phyloP scores from a whole-genome alignment of 1,139 yeast species.

The Candida sanyaensis region DNA sequence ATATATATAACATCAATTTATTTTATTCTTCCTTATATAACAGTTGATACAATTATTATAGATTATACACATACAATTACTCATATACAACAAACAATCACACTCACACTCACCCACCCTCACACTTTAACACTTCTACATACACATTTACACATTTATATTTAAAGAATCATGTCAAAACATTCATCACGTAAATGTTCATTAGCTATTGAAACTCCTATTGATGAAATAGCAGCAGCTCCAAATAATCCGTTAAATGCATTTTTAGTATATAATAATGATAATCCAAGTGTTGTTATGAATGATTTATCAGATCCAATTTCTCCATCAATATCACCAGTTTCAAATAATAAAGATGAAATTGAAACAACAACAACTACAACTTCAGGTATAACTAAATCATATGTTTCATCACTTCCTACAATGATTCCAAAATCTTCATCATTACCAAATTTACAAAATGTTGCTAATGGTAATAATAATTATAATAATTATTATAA shows the following conservation, averaged over 20 bases:
- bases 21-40: not conserved
- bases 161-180: not conserved
- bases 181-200: conserved; percentile 19
- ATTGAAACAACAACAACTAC: no score
- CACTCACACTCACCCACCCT: no score
- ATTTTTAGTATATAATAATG: conserved; percentile 20
- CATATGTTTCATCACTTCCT: not conserved
- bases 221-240: conserved; percentile 9
- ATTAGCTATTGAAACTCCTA: conserved; percentile 23
- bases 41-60: no score
- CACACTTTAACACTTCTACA: no score
- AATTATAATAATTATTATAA: no score
- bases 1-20: not conserved
- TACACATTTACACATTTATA: no score
- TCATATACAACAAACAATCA: not conserved
- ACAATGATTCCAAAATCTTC: conserved; percentile 1
- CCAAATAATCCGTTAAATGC: conserved; percentile 28
- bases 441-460: conserved; percentile 15
- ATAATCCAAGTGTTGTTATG: not conserved
- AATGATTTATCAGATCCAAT: not conserved
- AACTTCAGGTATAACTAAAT: no score
- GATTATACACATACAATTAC: no score
- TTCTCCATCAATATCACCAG: conserved; percentile 1
- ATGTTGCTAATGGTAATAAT: not conserved
- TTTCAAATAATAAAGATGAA: not conserved